A percentile compares a stretch with the other conserved stretches of the same genome.
phyloP scores from a whole-genome alignment of 495 filamentous ascomycete genomes.

The Choiromyces venosus region DNA sequence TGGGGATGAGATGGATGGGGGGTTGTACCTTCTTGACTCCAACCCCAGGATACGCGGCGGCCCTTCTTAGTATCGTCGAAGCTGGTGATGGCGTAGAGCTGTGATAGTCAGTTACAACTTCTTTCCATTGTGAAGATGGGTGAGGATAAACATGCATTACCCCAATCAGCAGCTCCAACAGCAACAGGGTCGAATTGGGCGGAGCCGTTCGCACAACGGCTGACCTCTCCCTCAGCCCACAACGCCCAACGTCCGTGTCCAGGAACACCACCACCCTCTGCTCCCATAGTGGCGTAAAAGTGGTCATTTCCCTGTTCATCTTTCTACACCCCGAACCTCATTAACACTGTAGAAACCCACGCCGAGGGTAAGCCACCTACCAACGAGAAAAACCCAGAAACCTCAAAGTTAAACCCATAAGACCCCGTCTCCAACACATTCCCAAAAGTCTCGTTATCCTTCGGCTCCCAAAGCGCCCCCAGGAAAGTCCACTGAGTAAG shows the following conservation, averaged over 20 bases:
- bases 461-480: constrained; percentile 47
- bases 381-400: constrained; percentile 51
- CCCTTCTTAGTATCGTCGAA: constrained; percentile 48
- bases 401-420: constrained; percentile 53
- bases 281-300: constrained; percentile 51
- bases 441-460: constrained; percentile 46
- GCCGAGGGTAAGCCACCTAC: constrained; percentile 30
- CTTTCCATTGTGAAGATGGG: neutral
- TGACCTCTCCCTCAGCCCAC: constrained; percentile 46
- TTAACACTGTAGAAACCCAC: constrained; percentile 17
- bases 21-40: constrained; percentile 42
- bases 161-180: constrained; percentile 46
- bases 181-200: constrained; percentile 43
- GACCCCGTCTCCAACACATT: constrained; percentile 31
- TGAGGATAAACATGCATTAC: constrained; percentile 14
- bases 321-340: neutral
- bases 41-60: constrained; percentile 47
- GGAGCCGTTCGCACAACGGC: constrained; percentile 43
- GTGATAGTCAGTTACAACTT: neutral
- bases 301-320: constrained; percentile 40
- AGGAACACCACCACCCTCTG: constrained; percentile 48
- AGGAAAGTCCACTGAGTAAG: constrained; percentile 52
- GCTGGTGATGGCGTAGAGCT: constrained; percentile 45
- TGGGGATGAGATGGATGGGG: neutral
- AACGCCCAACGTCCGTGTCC: constrained; percentile 45